Evolutionary conservation across 2,329 filamentous ascomycete genomes (phyloP).

Genomic region (Cordyceps fumosorosea): DNA sequence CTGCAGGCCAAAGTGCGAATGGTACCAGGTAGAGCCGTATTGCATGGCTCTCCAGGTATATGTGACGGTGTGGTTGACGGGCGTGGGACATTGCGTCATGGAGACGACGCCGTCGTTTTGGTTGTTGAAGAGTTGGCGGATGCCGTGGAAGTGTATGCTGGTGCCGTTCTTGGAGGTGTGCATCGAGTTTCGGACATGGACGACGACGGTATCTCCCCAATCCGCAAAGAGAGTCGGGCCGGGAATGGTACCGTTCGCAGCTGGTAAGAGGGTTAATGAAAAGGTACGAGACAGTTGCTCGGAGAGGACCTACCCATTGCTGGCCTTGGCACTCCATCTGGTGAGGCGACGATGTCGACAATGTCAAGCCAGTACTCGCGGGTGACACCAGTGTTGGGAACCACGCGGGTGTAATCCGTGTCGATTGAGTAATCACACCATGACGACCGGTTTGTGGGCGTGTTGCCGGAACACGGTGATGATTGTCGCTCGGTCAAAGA

Average conservation of each 20-base stretch:
- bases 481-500: too few relatives aligned
- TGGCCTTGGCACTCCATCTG: constrained; percentile 52
- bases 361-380: constrained; percentile 48
- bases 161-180: constrained; percentile 28
- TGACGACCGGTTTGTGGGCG: neutral
- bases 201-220: constrained; percentile 46
- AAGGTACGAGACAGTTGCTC: too few relatives aligned
- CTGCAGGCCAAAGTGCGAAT: constrained; percentile 39
- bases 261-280: neutral
- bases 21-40: constrained; percentile 58
- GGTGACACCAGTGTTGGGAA: neutral
- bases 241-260: constrained; percentile 54
- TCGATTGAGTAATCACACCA: neutral
- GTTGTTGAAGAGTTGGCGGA: constrained; percentile 51
- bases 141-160: constrained; percentile 54
- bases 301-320: constrained; percentile 35
- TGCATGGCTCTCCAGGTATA: constrained; percentile 54
- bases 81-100: constrained; percentile 51
- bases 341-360: constrained; percentile 54
- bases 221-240: constrained; percentile 51
- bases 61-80: constrained; percentile 44
- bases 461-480: neutral
- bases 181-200: constrained; percentile 37
- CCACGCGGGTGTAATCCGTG: neutral
- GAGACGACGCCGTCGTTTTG: constrained; percentile 54